These are phyloP conservation scores for Athelia psychrophila DNA, from an alignment of 1,284 basidiomycete genomes.

Conservation along the genomic window DNA sequence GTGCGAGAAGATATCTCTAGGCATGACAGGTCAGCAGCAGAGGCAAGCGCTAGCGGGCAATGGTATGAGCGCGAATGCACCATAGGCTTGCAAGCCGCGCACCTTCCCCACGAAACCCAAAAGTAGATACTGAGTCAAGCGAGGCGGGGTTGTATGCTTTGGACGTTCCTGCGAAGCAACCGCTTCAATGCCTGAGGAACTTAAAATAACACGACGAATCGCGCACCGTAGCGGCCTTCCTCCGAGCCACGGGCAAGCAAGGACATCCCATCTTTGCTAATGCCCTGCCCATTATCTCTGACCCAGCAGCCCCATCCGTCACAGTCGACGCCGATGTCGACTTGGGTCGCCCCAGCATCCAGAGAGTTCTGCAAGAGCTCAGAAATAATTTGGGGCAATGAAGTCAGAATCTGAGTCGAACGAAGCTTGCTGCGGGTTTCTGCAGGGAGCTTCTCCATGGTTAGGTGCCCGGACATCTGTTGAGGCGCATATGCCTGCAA, in stretches of 20 bases:
- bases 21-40: slow-evolving; percentile 71
- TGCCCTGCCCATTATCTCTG: slow-evolving; percentile 79
- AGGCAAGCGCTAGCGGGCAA: slow-evolving; percentile 67
- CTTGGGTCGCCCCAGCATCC: slow-evolving; percentile 59
- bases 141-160: slow-evolving; percentile 58
- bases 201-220: not conserved
- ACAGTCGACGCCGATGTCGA: slow-evolving; percentile 66
- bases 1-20: slow-evolving; percentile 79
- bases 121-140: slow-evolving; percentile 55
- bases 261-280: slow-evolving; percentile 56
- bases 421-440: slow-evolving; percentile 67
- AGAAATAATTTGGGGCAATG: slow-evolving; percentile 72
- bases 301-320: slow-evolving; percentile 80
- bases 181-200: not conserved
- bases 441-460: slow-evolving; percentile 42
- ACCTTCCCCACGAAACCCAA: slow-evolving; percentile 93
- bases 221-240: slow-evolving; percentile 65
- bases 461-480: not conserved
- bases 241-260: slow-evolving; percentile 50
- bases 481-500: slow-evolving; percentile 1
- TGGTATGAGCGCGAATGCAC: slow-evolving; percentile 5
- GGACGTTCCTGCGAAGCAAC: slow-evolving; percentile 53
- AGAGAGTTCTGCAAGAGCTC: slow-evolving; percentile 86
- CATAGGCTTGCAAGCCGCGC: slow-evolving; percentile 10
- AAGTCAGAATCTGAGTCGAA: slow-evolving; percentile 81